Conservation (phyloP, 371 early-diverging fungal genomes). For the Homolaphlyctis polyrhiza region DNA sequence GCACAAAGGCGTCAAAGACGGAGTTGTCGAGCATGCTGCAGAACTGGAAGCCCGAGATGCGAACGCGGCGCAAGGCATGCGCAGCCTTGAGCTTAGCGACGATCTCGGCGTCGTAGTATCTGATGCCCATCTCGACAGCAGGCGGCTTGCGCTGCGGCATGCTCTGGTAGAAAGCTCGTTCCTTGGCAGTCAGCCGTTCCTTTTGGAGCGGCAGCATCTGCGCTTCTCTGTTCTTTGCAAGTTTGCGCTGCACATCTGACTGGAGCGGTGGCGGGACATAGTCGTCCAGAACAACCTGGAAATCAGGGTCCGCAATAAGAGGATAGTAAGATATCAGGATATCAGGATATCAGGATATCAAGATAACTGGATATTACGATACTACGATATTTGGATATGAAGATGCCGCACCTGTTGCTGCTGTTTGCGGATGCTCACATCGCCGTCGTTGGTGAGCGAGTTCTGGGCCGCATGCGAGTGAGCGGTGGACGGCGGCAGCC, state of each 20-base stretch:
- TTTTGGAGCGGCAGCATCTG: too few species aligned
- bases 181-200: neutral
- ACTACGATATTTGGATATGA: neutral
- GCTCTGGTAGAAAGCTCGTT: neutral
- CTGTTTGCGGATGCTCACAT: neutral
- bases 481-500: neutral
- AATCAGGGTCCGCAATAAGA: neutral
- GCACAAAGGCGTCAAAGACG: constrained; percentile 18
- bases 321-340: neutral
- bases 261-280: too few species aligned
- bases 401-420: neutral
- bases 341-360: neutral
- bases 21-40: constrained; percentile 31
- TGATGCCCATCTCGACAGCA: neutral
- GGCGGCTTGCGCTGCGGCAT: constrained; percentile 1
- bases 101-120: neutral
- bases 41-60: constrained; percentile 16
- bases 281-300: neutral
- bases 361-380: neutral
- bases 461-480: neutral
- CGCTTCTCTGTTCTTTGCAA: too few species aligned
- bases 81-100: neutral
- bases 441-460: neutral
- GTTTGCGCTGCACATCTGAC: too few species aligned
- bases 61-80: neutral